Evolutionary conservation across 805 yeast genomes (phyloP).

Genomic region (Metschnikowia bowlesiae): DNA sequence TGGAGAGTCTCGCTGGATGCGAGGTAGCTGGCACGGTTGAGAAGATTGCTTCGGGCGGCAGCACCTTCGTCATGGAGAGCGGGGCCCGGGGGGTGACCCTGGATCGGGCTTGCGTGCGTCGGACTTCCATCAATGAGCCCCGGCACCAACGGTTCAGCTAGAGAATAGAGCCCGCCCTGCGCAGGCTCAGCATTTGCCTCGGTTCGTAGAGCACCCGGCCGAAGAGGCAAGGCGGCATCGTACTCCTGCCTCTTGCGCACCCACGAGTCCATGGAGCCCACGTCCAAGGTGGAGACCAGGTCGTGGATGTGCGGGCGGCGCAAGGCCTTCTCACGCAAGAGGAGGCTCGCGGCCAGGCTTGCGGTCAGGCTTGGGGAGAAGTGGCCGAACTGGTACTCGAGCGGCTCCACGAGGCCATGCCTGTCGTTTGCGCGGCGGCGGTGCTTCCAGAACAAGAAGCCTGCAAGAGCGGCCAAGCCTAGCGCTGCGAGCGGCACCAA

Average conservation of each 20-base stretch:
- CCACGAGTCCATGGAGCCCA: conserved; percentile 50
- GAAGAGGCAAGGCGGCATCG: conserved; percentile 23
- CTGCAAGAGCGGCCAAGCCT: conserved; percentile 11
- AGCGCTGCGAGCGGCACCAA: conserved; percentile 32
- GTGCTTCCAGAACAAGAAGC: conserved; percentile 8
- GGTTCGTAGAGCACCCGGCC: not conserved
- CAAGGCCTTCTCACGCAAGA: conserved; percentile 11
- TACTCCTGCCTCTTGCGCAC: conserved; percentile 46
- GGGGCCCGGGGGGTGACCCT: too few relatives aligned
- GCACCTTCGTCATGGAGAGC: too few relatives aligned
- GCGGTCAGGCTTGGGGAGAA: conserved; percentile 16
- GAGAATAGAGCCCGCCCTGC: too few relatives aligned
- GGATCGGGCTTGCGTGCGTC: too few relatives aligned
- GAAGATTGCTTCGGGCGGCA: not conserved
- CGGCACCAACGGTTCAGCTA: too few relatives aligned
- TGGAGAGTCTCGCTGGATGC: conserved; percentile 27
- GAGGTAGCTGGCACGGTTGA: conserved; percentile 22
- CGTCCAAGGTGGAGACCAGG: conserved; percentile 38
- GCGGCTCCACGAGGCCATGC: conserved; percentile 8
- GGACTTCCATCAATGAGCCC: too few relatives aligned
- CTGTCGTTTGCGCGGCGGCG: conserved; percentile 3
- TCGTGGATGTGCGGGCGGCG: conserved; percentile 21
- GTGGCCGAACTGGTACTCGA: conserved; percentile 16
- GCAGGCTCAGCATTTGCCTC: too few relatives aligned
- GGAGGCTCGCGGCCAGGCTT: conserved; percentile 12